Conservation (phyloP, 2,329 filamentous ascomycete genomes). For the Monosporascus sp. region DNA sequence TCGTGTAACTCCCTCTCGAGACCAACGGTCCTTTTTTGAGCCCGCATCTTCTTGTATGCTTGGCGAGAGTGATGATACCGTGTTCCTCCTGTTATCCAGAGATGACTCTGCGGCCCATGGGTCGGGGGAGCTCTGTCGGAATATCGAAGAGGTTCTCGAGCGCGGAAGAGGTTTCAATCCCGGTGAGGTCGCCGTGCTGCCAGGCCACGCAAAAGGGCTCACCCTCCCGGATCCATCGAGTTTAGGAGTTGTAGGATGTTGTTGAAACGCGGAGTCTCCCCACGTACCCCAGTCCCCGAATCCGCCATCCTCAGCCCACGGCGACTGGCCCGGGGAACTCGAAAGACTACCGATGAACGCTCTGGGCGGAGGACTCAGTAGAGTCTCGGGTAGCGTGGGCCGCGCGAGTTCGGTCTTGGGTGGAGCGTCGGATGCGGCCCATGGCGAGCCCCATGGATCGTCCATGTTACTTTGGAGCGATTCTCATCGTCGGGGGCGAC, state of each 20-base stretch:
- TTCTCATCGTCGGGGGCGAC: slow-evolving; percentile 23
- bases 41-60: slow-evolving; percentile 2
- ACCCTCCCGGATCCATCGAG: slow-evolving; percentile 28
- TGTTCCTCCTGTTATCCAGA: slow-evolving; percentile 13
- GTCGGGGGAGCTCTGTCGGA: slow-evolving; percentile 34
- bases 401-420: slow-evolving; percentile 25
- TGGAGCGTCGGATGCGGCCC: slow-evolving; percentile 40
- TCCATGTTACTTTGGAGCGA: slow-evolving; percentile 43
- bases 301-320: slow-evolving; percentile 36
- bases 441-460: slow-evolving; percentile 60
- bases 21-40: slow-evolving; percentile 1
- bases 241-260: slow-evolving; percentile 24
- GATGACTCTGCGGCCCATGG: slow-evolving; percentile 36
- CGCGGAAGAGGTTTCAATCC: slow-evolving; percentile 24
- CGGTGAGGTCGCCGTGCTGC: slow-evolving; percentile 31
- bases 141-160: slow-evolving; percentile 26
- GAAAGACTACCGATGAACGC: slow-evolving; percentile 33
- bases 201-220: slow-evolving; percentile 37
- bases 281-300: slow-evolving; percentile 33
- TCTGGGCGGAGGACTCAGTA: slow-evolving; percentile 37
- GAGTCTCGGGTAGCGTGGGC: slow-evolving; percentile 26
- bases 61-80: slow-evolving; percentile 2
- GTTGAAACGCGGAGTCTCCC: slow-evolving; percentile 22
- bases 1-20: neutral
- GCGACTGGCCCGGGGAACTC: slow-evolving; percentile 29